phyloP scores from a whole-genome alignment of 148 eudicot genomes.

The Camellia lanceoleosa region DNA sequence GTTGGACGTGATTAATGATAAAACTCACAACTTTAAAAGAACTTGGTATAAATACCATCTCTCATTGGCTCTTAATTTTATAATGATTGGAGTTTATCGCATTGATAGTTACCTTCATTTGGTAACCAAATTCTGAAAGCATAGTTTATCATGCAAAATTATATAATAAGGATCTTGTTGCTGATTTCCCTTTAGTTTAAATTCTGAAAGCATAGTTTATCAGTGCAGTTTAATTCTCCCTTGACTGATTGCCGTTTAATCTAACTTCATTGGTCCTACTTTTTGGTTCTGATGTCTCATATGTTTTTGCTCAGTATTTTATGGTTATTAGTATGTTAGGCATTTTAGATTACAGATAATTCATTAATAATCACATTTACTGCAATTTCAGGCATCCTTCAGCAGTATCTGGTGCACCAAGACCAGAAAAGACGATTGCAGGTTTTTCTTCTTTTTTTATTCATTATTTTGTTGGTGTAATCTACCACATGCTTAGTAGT shows the following conservation, averaged over 20 bases:
- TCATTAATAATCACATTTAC: not conserved
- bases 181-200: too few relatives aligned
- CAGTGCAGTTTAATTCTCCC: too few relatives aligned
- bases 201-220: not conserved
- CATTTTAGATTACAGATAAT: not conserved
- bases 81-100: not conserved
- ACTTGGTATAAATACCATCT: not conserved
- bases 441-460: conserved; percentile 31
- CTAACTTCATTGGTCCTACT: not conserved
- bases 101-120: not conserved
- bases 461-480: not conserved
- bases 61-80: not conserved
- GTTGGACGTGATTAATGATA: not conserved
- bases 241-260: not conserved
- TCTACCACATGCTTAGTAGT: not conserved
- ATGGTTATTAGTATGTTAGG: not conserved
- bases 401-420: conserved; percentile 90
- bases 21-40: not conserved
- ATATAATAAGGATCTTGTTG: too few relatives aligned
- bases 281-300: not conserved
- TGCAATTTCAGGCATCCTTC: conserved; percentile 71
- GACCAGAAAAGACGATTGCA: conserved; percentile 92
- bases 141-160: not conserved
- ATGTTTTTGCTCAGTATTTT: not conserved
- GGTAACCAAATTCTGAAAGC: not conserved